phyloP scores from a whole-genome alignment of 2,329 filamentous ascomycete species.

The Hypoxylon sp. region DNA sequence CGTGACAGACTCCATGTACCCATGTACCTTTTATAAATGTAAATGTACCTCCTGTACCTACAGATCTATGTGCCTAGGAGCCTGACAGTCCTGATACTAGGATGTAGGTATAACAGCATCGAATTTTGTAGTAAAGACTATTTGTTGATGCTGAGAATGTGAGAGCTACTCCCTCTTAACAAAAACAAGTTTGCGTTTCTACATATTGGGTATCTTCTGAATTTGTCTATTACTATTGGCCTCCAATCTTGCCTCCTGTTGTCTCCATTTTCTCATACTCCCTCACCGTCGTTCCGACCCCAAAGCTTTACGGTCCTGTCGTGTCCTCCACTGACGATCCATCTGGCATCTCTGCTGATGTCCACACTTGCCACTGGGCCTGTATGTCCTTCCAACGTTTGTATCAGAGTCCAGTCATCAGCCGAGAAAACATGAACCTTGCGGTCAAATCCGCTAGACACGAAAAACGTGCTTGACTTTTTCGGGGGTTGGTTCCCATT shows the following conservation, averaged over 20 bases:
- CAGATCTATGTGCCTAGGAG: no score
- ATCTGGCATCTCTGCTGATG: conserved; percentile 83
- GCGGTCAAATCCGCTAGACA: conserved; percentile 90
- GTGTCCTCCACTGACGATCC: conserved; percentile 94
- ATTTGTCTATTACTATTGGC: conserved; percentile 1
- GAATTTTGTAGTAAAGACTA: no score
- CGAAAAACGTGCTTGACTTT: conserved; percentile 90
- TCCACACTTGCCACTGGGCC: conserved; percentile 93
- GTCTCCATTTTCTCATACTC: conserved; percentile 48
- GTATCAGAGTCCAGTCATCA: conserved; percentile 92
- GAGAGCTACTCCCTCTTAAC: no score
- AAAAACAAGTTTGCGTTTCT: no score
- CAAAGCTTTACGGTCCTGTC: conserved; percentile 96
- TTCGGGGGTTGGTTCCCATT: conserved; percentile 76
- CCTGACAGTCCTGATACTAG: no score
- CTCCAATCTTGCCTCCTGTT: conserved; percentile 3
- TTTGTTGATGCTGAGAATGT: no score
- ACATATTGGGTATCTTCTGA: conserved; percentile 42
- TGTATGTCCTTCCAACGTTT: conserved; percentile 87
- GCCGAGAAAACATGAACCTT: conserved; percentile 96
- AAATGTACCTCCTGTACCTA: no score
- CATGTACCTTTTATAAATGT: no score
- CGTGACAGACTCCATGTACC: no score
- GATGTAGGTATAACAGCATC: no score
- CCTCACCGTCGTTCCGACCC: conserved; percentile 81